phyloP scores from a whole-genome alignment of 345 rosid species.

The Adansonia digitata region DNA sequence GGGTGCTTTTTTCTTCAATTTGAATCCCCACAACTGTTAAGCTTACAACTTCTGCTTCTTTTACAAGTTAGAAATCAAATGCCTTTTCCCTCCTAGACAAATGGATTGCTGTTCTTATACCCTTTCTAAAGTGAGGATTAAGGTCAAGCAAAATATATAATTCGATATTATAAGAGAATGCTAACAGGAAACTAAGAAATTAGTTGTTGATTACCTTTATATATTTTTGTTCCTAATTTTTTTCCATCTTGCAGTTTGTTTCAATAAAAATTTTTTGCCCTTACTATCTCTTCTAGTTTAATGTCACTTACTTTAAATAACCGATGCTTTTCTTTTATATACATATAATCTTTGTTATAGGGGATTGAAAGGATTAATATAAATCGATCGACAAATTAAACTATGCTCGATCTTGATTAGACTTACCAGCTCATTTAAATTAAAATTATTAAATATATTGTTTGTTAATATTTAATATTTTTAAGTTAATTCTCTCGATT shows the following conservation, averaged over 20 bases:
- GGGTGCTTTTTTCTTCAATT: neutral
- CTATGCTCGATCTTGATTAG: too few species aligned
- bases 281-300: neutral
- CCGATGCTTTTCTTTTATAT: neutral
- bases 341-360: too few species aligned
- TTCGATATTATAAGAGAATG: neutral
- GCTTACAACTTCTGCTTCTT: neutral
- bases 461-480: too few species aligned
- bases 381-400: too few species aligned
- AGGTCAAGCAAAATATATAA: neutral
- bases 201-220: neutral
- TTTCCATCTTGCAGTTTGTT: neutral
- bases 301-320: neutral
- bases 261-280: too few species aligned
- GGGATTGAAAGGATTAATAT: too few species aligned
- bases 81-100: neutral
- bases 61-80: neutral
- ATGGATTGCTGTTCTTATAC: neutral
- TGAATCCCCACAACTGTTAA: neutral
- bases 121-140: neutral
- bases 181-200: neutral
- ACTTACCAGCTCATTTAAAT: too few species aligned
- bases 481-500: too few species aligned
- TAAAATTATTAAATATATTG: too few species aligned
- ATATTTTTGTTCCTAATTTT: neutral